Conservation (phyloP, 2,329 filamentous ascomycete species). For the Xylariaceae sp. region DNA sequence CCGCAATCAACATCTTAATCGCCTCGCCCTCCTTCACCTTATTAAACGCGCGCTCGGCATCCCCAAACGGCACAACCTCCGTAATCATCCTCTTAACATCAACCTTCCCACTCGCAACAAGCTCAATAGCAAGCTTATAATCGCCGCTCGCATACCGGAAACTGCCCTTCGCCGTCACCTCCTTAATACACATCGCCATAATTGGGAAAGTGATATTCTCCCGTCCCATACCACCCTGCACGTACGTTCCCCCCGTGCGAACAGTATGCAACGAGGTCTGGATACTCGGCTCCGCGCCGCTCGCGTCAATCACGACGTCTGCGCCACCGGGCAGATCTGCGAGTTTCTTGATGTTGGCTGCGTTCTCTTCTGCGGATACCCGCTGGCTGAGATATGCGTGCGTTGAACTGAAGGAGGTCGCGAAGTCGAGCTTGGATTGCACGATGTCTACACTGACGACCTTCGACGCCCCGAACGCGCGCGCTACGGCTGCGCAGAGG, state of each 20-base stretch:
- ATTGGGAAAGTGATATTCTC: conserved; percentile 87
- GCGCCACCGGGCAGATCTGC: conserved; percentile 62
- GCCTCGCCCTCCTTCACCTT: conserved; percentile 80
- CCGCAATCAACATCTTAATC: conserved; percentile 64
- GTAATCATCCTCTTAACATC: conserved; percentile 80
- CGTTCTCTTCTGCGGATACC: conserved; percentile 65
- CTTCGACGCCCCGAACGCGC: conserved; percentile 76
- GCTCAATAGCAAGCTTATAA: conserved; percentile 75
- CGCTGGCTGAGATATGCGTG: conserved; percentile 62
- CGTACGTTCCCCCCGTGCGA: conserved; percentile 66
- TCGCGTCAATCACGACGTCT: conserved; percentile 76
- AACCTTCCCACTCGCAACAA: conserved; percentile 68
- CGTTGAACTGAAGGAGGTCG: conserved; percentile 64
- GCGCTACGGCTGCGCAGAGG: conserved; percentile 79
- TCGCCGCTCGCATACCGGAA: conserved; percentile 89
- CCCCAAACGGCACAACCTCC: conserved; percentile 67
- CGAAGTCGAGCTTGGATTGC: conserved; percentile 71
- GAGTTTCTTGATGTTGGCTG: conserved; percentile 58
- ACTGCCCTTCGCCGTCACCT: conserved; percentile 78
- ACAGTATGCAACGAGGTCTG: conserved; percentile 68
- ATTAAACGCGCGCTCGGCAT: conserved; percentile 81
- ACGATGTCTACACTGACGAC: conserved; percentile 88
- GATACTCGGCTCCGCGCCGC: conserved; percentile 71
- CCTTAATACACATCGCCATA: conserved; percentile 82
- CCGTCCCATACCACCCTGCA: conserved; percentile 88